phyloP scores from a whole-genome alignment of 441 rosid genomes.

The Erodium trifolium region DNA sequence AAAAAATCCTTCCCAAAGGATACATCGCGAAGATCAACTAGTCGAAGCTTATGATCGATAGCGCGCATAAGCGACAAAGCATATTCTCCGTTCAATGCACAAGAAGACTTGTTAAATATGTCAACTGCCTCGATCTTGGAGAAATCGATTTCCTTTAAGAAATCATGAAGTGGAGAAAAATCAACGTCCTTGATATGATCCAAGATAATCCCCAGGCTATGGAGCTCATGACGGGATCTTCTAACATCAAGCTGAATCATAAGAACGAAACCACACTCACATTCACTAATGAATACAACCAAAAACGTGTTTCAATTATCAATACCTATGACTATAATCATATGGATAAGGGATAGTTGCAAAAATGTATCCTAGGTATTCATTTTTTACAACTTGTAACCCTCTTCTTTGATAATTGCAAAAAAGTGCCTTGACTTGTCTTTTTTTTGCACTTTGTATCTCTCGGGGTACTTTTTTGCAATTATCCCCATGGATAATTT shows the following conservation, averaged over 20 bases:
- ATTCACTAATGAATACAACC: not conserved
- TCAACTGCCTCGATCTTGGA: constrained; percentile 74
- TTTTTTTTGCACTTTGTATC: too few species aligned
- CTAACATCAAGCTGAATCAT: not conserved
- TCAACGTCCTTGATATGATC: constrained; percentile 56
- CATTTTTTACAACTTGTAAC: too few species aligned
- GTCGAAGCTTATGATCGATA: constrained; percentile 45
- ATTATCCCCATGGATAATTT: too few species aligned
- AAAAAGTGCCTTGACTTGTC: too few species aligned
- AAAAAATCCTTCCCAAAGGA: constrained; percentile 57
- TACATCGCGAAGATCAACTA: constrained; percentile 48
- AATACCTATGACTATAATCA: not conserved
- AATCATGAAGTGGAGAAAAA: constrained; percentile 58
- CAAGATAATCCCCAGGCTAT: constrained; percentile 47
- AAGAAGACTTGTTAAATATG: constrained; percentile 44
- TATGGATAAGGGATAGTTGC: too few species aligned
- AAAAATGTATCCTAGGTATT: too few species aligned
- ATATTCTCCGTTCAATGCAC: constrained; percentile 45
- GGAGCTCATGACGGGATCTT: constrained; percentile 26
- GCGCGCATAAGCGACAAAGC: constrained; percentile 57
- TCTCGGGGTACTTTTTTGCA: too few species aligned
- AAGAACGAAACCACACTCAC: not conserved
- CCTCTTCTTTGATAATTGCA: too few species aligned
- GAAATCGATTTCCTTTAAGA: constrained; percentile 38
- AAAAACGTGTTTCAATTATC: not conserved